A percentile compares a stretch with the other conserved stretches of the same genome.
Conservation (phyloP, 1,284 basidiomycete species). For the Tremellales sp. region DNA sequence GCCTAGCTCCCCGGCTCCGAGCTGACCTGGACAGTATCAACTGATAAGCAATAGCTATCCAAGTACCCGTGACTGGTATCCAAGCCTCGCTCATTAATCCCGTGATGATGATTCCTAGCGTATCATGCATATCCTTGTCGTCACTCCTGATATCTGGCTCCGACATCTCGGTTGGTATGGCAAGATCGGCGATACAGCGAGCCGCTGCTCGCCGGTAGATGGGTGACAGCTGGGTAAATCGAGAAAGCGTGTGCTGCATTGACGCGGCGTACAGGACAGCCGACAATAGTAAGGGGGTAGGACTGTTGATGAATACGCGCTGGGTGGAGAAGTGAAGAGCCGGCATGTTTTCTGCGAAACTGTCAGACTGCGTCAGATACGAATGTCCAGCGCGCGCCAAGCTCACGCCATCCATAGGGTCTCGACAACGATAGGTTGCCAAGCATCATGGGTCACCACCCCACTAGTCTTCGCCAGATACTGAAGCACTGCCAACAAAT, state of each 20-base stretch:
- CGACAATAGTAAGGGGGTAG: constrained; percentile 5
- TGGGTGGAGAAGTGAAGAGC: constrained; percentile 7
- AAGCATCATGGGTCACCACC: background rate
- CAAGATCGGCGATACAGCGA: constrained; percentile 4
- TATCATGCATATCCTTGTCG: constrained; percentile 1
- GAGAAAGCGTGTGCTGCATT: constrained; percentile 1
- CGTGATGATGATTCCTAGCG: constrained; percentile 7
- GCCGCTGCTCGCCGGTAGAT: constrained; percentile 3
- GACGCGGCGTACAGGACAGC: constrained; percentile 5
- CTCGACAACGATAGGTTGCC: constrained; percentile 4
- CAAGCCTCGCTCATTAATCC: constrained; percentile 3
- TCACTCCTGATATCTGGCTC: background rate
- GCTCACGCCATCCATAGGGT: constrained; percentile 7
- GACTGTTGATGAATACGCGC: constrained; percentile 1
- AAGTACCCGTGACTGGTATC: constrained; percentile 3
- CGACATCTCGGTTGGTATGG: background rate
- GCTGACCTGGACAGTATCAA: constrained; percentile 3
- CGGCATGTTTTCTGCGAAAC: constrained; percentile 9
- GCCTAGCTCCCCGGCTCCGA: background rate
- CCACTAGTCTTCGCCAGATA: background rate
- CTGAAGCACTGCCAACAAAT: background rate
- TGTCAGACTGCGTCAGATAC: background rate
- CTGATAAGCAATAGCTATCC: constrained; percentile 7
- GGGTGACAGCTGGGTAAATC: background rate
- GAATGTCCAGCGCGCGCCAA: background rate